Percentiles rank a stretch among this genome's conserved stretches.
Evolutionary conservation across 768 basidiomycete species (phyloP).

Genomic region (Tricholoma sp.): DNA sequence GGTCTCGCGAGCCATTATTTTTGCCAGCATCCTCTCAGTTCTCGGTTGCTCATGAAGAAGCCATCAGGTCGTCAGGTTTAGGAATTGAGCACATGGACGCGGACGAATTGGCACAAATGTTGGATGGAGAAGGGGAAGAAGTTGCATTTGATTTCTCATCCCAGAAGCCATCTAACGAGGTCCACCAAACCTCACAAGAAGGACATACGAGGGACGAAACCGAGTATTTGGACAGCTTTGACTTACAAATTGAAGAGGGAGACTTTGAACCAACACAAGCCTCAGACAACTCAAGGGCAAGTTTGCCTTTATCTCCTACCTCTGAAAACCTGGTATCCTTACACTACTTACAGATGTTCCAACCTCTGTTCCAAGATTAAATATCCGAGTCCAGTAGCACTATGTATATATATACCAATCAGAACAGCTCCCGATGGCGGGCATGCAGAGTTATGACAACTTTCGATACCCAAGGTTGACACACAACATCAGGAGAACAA

Average conservation of each 20-base stretch:
- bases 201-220: conserved; percentile 15
- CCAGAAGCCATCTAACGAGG: conserved; percentile 14
- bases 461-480: no score
- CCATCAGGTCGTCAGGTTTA: conserved; percentile 55
- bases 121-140: conserved; percentile 58
- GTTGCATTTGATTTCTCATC: conserved; percentile 35
- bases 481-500: conserved; percentile 11
- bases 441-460: no score
- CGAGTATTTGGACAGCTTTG: conserved; percentile 26
- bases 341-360: conserved; percentile 30
- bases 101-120: conserved; percentile 54
- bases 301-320: not conserved
- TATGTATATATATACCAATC: not conserved
- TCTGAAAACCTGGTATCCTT: not conserved
- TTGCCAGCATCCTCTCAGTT: conserved; percentile 50
- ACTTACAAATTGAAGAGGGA: conserved; percentile 29
- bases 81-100: conserved; percentile 63
- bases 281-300: conserved; percentile 30
- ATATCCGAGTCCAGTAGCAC: not conserved
- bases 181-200: conserved; percentile 7
- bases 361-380: conserved; percentile 49
- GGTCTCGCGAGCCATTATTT: conserved; percentile 38
- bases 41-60: conserved; percentile 47
- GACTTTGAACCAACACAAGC: conserved; percentile 39
- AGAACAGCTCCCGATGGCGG: not conserved